Evolutionary conservation across 2,329 filamentous ascomycete species (phyloP).

Genomic region (Dactylonectria macrodidyma): DNA sequence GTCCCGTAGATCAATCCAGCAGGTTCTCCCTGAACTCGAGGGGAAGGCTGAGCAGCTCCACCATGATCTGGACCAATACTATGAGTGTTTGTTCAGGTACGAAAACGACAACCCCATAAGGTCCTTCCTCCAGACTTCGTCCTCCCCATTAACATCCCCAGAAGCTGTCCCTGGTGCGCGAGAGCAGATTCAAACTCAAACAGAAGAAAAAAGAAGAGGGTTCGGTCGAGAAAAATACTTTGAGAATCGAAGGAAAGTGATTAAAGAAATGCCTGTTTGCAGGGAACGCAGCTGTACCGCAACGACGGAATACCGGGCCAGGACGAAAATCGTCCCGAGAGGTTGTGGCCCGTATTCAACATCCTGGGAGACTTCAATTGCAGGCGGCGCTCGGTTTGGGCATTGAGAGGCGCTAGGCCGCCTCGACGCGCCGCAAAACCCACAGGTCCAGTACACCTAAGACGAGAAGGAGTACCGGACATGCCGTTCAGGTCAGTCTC

Average conservation of each 20-base stretch:
- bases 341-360: slow-evolving; percentile 28
- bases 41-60: slow-evolving; percentile 12
- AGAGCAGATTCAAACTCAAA: slow-evolving; percentile 47
- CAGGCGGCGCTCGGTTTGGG: slow-evolving; percentile 32
- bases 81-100: slow-evolving; percentile 9
- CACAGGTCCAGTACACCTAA: slow-evolving; percentile 46
- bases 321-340: slow-evolving; percentile 15
- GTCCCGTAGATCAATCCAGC: slow-evolving; percentile 20
- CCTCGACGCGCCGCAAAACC: slow-evolving; percentile 35
- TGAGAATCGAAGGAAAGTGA: slow-evolving; percentile 42
- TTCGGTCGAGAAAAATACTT: slow-evolving; percentile 33
- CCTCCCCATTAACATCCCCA: slow-evolving; percentile 53
- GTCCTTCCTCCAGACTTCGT: slow-evolving; percentile 23
- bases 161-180: slow-evolving; percentile 50
- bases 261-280: slow-evolving; percentile 48
- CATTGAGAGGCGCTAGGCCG: slow-evolving; percentile 30
- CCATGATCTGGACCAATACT: not conserved
- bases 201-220: slow-evolving; percentile 34
- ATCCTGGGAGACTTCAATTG: slow-evolving; percentile 35
- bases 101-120: slow-evolving; percentile 29
- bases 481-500: slow-evolving; percentile 56
- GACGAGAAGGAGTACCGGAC: slow-evolving; percentile 52
- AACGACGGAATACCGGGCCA: slow-evolving; percentile 50
- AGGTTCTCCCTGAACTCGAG: not conserved
- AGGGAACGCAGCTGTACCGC: slow-evolving; percentile 55